These are phyloP conservation scores for Neospermospora avenae DNA, from an alignment of 2,329 filamentous ascomycete species.

Conservation along the genomic window DNA sequence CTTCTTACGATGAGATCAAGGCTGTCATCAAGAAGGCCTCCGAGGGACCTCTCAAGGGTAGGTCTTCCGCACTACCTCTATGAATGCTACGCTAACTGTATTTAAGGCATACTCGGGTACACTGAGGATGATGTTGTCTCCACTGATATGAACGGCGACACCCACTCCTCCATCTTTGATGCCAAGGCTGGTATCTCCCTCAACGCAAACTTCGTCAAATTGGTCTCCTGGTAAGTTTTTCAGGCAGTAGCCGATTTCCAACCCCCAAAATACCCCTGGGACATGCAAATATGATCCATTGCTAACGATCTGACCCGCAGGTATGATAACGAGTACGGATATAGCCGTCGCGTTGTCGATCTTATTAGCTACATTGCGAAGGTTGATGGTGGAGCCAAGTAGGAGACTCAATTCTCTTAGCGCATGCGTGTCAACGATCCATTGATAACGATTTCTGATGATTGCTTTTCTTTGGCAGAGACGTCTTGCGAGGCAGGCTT, in stretches of 20 bases:
- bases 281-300: neutral
- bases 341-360: conserved; percentile 92
- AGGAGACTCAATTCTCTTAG: conserved; percentile 26
- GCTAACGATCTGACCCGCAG: conserved; percentile 59
- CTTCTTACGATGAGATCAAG: conserved; percentile 91
- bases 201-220: conserved; percentile 98
- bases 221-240: conserved; percentile 77
- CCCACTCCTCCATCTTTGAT: conserved; percentile 96
- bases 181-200: conserved; percentile 98
- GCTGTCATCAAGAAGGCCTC: conserved; percentile 81
- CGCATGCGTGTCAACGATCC: conserved; percentile 7
- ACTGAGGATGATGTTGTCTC: conserved; percentile 97
- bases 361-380: conserved; percentile 76
- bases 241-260: neutral
- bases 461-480: conserved; percentile 28
- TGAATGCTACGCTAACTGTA: conserved; percentile 16
- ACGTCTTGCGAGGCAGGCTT: conserved; percentile 33
- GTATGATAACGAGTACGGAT: conserved; percentile 99
- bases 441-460: conserved; percentile 30
- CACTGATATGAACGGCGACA: conserved; percentile 88
- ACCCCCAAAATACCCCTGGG: neutral
- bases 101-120: conserved; percentile 79
- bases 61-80: conserved; percentile 33
- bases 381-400: conserved; percentile 54
- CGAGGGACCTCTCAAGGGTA: conserved; percentile 81